Evolutionary conservation across 345 rosid species (phyloP).

Genomic region (Gossypium australe): DNA sequence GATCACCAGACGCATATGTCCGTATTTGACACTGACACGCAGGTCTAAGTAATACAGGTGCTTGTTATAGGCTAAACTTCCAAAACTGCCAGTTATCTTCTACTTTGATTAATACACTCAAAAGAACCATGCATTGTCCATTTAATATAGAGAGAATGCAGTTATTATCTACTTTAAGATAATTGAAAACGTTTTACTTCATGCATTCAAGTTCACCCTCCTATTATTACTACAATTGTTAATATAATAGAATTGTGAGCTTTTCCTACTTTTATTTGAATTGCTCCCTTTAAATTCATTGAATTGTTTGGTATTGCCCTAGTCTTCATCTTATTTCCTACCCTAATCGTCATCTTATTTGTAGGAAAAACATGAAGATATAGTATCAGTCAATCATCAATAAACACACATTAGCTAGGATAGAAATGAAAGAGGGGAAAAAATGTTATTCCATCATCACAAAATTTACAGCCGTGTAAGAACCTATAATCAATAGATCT

Average conservation of each 20-base stretch:
- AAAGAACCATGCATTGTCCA: background rate
- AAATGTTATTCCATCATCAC: slow-evolving; percentile 27
- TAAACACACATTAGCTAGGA: background rate
- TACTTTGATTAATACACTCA: background rate
- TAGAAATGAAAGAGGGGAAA: slow-evolving; percentile 1
- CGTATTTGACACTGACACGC: background rate
- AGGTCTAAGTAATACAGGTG: background rate
- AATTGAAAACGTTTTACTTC: background rate
- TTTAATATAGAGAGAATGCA: background rate
- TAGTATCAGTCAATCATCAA: background rate
- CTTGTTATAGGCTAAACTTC: background rate
- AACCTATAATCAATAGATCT: slow-evolving; percentile 23
- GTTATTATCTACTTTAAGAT: background rate
- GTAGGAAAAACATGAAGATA: slow-evolving; percentile 1
- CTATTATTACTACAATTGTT: background rate
- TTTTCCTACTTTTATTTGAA: background rate
- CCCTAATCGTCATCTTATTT: background rate
- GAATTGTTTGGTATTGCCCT: background rate
- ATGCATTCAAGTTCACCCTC: background rate
- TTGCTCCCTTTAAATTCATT: background rate
- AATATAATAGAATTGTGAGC: background rate
- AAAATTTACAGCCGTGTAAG: slow-evolving; percentile 36
- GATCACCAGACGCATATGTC: background rate
- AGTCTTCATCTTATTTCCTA: background rate
- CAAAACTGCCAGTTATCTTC: background rate